Evolutionary conservation across 768 basidiomycete species (phyloP).

Genomic region (Trametes sanguinea): DNA sequence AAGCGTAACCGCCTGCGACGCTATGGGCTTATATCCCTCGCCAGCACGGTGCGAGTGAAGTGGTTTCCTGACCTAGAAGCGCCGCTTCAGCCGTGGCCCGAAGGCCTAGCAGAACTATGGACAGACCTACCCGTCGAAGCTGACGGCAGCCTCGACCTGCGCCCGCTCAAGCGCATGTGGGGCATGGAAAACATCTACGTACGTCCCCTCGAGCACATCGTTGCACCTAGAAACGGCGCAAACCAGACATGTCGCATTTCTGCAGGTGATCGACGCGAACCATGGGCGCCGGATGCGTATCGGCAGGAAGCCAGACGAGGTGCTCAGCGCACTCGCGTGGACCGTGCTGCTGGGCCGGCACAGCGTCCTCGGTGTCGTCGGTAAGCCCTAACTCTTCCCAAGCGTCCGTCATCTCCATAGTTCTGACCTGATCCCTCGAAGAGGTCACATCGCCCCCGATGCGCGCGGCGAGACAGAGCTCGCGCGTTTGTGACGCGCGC

Average conservation of each 20-base stretch:
- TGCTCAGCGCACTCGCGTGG: slow-evolving; percentile 2
- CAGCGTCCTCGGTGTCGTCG: background rate
- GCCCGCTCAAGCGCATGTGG: slow-evolving; percentile 1
- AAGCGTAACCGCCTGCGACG: background rate
- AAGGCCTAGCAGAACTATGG: background rate
- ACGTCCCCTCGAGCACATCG: background rate
- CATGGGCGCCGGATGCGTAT: background rate
- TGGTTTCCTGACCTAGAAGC: slow-evolving; percentile 11
- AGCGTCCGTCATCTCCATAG: background rate
- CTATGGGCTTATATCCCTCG: background rate
- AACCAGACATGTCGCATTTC: background rate
- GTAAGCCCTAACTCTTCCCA: background rate
- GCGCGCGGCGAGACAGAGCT: background rate
- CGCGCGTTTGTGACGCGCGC: background rate
- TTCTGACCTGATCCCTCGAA: background rate
- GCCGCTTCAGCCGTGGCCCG: slow-evolving; percentile 1
- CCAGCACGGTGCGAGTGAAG: slow-evolving; percentile 7
- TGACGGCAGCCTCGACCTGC: slow-evolving; percentile 13
- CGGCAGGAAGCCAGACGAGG: background rate
- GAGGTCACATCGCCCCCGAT: background rate
- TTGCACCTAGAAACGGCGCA: no score
- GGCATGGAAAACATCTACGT: slow-evolving; percentile 22
- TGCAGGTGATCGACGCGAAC: background rate
- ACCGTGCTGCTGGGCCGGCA: slow-evolving; percentile 2
- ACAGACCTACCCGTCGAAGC: background rate